A percentile compares a stretch with the other conserved stretches of the same genome.
phyloP scores from a whole-genome alignment of 768 basidiomycete species.

The Sarcomyxa edulis region DNA sequence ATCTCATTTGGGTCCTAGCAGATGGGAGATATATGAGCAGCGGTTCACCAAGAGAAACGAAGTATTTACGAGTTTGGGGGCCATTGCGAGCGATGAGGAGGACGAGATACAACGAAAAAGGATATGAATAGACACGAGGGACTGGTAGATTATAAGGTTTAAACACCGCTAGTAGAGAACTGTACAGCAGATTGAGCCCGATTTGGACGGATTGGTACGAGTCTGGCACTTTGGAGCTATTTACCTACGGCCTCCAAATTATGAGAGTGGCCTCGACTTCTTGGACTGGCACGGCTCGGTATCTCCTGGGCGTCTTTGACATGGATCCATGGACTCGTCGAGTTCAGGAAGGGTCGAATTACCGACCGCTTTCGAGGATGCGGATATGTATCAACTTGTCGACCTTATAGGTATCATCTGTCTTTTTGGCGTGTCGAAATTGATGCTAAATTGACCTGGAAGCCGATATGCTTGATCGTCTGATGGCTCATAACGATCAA shows the following conservation, averaged over 20 bases:
- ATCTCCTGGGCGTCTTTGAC: too few relatives aligned
- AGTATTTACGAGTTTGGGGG: slow-evolving; percentile 68
- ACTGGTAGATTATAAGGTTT: too few relatives aligned
- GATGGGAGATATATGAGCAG: slow-evolving; percentile 6
- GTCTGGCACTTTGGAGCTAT: too few relatives aligned
- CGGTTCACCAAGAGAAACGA: slow-evolving; percentile 1
- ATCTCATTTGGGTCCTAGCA: slow-evolving; percentile 91
- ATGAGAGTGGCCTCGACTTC: too few relatives aligned
- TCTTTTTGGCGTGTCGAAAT: background rate
- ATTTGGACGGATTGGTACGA: too few relatives aligned
- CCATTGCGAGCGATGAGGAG: slow-evolving; percentile 44
- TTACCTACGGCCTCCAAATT: too few relatives aligned
- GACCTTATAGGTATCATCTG: slow-evolving; percentile 74
- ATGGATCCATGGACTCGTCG: slow-evolving; percentile 82
- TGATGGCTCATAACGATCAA: slow-evolving; percentile 94
- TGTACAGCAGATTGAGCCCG: too few relatives aligned
- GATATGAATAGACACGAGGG: slow-evolving; percentile 1
- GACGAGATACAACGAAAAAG: slow-evolving; percentile 10
- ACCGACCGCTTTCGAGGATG: slow-evolving; percentile 80
- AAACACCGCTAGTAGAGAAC: too few relatives aligned
- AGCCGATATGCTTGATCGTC: slow-evolving; percentile 96
- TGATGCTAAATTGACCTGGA: slow-evolving; percentile 15
- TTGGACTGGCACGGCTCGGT: slow-evolving; percentile 8
- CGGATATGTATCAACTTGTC: slow-evolving; percentile 76
- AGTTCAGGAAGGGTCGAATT: slow-evolving; percentile 66